Base-by-base conservation (phyloP, 2,329 filamentous ascomycete species). In the Pestalotiopsis sp. region DNA sequence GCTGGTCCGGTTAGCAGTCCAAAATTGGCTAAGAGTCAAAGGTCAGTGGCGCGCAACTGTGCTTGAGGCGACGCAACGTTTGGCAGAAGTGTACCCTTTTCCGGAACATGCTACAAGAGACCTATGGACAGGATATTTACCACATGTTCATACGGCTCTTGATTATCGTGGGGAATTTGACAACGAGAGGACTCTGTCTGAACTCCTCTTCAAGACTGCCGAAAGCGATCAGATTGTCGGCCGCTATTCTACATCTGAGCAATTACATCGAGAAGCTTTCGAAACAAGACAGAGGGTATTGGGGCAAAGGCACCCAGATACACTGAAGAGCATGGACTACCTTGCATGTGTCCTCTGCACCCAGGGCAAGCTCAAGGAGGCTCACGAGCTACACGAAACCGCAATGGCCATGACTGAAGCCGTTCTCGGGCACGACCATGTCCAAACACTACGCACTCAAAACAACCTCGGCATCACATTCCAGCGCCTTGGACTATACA, bases 1-100 rank as follows among this genome's bases (percentile, higher is more conserved):
- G 6, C 66, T 72, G 17, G 68, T 70, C 25, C 69, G 60, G 9
- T 38, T 72, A 23, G 41, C 59, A 20, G 69, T 67, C 60, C 66
- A 60, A 5, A 70, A 70, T 27, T 72, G 67, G 69, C 27, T 72
- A 4, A 7, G 56, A 12, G 23, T 13, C 31, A 45, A 69, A 4
- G 60, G 63, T 20, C 23, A 68, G 20, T 52, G 58, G 57, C 12
- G 49, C 52, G 61, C 7, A 49, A 68, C 64, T 41, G 41, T 45
- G 11, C 72, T 41, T 7, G 5, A 64, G n/a, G 58, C 41, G 14
- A 41, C 64, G 7, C 14, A 64, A 14, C 45, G 23, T 4, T 45
- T 72, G 56, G 11, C 20, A 6, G 17, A 59, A 7, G 9, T 66
- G 5, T 69, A 66, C 41, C 66, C 58, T 2, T 12, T 39, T 41